These are phyloP conservation scores for Irpex lacteus DNA, from an alignment of 1,284 basidiomycete species.

Conservation along the genomic window DNA sequence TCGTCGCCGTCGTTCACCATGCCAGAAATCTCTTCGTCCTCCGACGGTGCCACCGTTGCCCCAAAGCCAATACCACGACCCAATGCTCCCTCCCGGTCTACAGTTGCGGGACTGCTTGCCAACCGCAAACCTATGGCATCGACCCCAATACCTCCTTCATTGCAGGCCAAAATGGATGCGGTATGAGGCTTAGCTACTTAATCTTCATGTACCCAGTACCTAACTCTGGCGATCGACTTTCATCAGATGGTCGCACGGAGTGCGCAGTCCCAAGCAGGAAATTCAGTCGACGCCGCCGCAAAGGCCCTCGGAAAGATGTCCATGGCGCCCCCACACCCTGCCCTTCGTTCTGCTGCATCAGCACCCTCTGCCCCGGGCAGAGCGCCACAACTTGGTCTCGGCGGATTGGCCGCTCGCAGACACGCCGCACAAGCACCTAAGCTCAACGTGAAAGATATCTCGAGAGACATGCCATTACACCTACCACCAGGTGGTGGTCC, in stretches of 20 bases:
- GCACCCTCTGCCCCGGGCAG: constrained; percentile 20
- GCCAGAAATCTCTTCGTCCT: constrained; percentile 22
- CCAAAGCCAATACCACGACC: constrained; percentile 22
- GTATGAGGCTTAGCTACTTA: constrained; percentile 33
- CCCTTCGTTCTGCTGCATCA: constrained; percentile 23
- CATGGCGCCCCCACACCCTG: constrained; percentile 30
- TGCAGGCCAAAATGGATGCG: constrained; percentile 92
- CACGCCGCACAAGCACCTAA: constrained; percentile 41
- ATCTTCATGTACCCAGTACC: neutral
- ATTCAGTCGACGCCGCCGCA: constrained; percentile 38
- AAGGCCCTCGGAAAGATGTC: constrained; percentile 39
- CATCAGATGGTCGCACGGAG: constrained; percentile 56
- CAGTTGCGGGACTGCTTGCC: constrained; percentile 41
- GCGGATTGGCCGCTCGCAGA: constrained; percentile 49
- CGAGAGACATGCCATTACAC: constrained; percentile 32
- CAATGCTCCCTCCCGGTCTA: constrained; percentile 15
- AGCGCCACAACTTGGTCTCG: constrained; percentile 13
- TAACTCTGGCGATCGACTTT: neutral
- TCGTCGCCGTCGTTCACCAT: constrained; percentile 17
- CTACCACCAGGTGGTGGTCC: constrained; percentile 46
- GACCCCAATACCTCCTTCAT: constrained; percentile 80
- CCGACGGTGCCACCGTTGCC: constrained; percentile 19
- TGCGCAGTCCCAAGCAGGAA: constrained; percentile 26
- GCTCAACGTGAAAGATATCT: constrained; percentile 65
- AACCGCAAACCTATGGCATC: constrained; percentile 37